Evolutionary conservation across 345 rosid species (phyloP), one percentile per base, ranked within the genome.

Genomic region (Eutrema heterophyllum): DNA sequence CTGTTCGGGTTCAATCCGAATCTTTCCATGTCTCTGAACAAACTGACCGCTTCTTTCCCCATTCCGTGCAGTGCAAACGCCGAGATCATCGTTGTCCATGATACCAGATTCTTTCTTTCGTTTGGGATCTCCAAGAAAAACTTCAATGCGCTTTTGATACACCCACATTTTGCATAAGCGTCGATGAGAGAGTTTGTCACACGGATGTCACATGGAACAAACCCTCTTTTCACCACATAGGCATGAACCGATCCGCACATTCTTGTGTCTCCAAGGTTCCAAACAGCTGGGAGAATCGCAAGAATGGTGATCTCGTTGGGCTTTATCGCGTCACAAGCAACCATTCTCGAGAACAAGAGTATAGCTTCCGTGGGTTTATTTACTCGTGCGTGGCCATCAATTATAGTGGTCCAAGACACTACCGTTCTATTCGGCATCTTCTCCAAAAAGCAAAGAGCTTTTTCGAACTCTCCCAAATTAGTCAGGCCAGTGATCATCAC

Each of bases 51-150:
- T 81, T 86, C 96, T 70, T 79, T 83, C 10, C 88, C 96, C 96
- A 85, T 81, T 30, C 97, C 94, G 46, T 91, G 90, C 91, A 84
- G 81, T 49, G 97, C 93, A 78, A 91, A 83, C n/a, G 87, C 86
- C 0, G 96, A 83, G 55, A 89, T 91, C 72, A 93, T 79, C 0
- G 98, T 84, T 33, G 96, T 88, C 97, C 98, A 88, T 0, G 96
- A 82, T 26, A 89, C 92, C 51, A 93, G 53, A 84, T 83, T 88
- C 80, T 75, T 91, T 75, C 71, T 83, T 35, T 63, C 80, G 12
- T 43, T 58, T 0, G 78, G 69, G 58, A 83, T 84, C 45, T 86
- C 89, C 52, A 73, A 67, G n/a, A 91, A 91, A 60, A 86, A 80
- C 68, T 60, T 86, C 5, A 77, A 79, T 3, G 92, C 86, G 57